Base-by-base conservation (phyloP, 306 rosid species). In the Acmispon strigosus region DNA sequence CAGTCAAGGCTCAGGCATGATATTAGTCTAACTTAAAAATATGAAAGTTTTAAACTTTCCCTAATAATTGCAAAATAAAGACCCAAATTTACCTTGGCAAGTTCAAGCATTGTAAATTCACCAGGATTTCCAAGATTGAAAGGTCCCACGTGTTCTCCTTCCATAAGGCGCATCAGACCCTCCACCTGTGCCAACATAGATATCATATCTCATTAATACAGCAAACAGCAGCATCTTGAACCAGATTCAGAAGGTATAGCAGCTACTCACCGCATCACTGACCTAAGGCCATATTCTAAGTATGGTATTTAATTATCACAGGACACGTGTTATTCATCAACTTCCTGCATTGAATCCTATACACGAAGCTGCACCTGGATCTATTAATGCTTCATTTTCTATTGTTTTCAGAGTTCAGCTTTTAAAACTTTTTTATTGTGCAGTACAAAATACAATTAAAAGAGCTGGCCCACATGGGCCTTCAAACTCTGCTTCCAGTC, bases 101-200 rank as follows among this genome's bases (percentile, higher is more conserved):
- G 99, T 78, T 94, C 97, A 57, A 94, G 97, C 99, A 94, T 94
- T 61, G 99, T 94, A 83, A 94, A 94, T 89, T 94, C 99, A 71
- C 99, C 99, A 0, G 99, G 99, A 34, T 94, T 94, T 20, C 99
- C 99, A 1, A 94, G 97, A 77, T 94, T 94, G 84, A 94, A 94
- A 55, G 99, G 99, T 56, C 99, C 99, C 19, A 91, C 97, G 39
- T 94, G 97, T 81, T 94, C 97, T 56, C 99, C 99, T 84, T 91
- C 99, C 99, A 94, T 94, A 4, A 94, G 92, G 56, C 97, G 88
- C 81, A 94, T 94, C 69, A 94, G 80, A 80, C 99, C 99, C 82
- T 94, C 99, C 75, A 94, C 99, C 99, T 94, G 39, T 69, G 17
- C 48, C 50, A 63, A 45, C 73, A 45, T 8, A 70, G 0, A 61